These are phyloP conservation scores for Mycena albidolilacea DNA, from an alignment of 768 basidiomycete genomes.

Conservation along the genomic window DNA sequence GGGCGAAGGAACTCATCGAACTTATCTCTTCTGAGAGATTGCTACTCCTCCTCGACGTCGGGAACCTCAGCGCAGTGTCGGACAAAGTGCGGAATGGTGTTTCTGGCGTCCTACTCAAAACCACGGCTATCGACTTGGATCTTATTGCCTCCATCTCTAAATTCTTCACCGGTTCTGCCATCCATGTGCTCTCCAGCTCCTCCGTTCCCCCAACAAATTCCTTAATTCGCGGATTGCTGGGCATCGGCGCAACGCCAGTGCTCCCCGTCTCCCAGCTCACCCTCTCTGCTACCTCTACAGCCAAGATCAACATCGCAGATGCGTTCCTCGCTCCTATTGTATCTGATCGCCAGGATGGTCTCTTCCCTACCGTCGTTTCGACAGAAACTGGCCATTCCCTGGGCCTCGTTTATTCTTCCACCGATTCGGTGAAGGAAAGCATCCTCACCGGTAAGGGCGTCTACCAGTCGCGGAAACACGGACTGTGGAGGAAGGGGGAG, in stretches of 20 bases:
- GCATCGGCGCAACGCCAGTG: constrained; percentile 75
- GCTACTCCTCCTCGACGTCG: constrained; percentile 82
- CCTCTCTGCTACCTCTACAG: constrained; percentile 63
- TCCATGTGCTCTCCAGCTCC: constrained; percentile 72
- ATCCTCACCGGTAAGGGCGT: constrained; percentile 92
- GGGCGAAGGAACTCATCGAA: constrained; percentile 77
- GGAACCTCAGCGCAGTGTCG: constrained; percentile 80
- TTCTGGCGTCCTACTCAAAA: constrained; percentile 87
- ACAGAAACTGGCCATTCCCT: constrained; percentile 84
- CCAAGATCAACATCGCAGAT: constrained; percentile 82
- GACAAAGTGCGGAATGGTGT: constrained; percentile 81
- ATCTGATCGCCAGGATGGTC: constrained; percentile 92
- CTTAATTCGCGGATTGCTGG: constrained; percentile 72
- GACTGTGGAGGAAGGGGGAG: constrained; percentile 97
- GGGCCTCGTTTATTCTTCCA: constrained; percentile 96
- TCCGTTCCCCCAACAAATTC: constrained; percentile 69
- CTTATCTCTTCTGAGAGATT: constrained; percentile 80
- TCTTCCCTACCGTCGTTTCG: constrained; percentile 94
- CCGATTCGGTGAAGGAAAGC: constrained; percentile 87
- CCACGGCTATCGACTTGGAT: constrained; percentile 78
- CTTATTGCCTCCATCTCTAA: constrained; percentile 82
- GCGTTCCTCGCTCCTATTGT: constrained; percentile 87
- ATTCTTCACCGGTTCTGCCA: constrained; percentile 76
- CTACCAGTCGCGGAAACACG: constrained; percentile 96
- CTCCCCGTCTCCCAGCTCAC: constrained; percentile 82